Base-by-base conservation (phyloP, 73 alveolate genomes). In the Tetrahymena malaccensis region DNA sequence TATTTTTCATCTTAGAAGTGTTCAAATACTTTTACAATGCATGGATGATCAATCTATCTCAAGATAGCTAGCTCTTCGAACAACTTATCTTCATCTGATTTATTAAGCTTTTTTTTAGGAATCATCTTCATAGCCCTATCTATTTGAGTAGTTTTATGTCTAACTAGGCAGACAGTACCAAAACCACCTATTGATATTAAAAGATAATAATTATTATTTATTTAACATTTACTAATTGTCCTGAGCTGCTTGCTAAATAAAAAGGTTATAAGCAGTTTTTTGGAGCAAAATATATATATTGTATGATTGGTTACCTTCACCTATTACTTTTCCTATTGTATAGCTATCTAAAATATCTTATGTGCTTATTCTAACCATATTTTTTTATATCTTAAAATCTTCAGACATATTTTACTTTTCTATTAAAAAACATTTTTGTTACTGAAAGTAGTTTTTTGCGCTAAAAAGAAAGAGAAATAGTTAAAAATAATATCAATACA, bases 1-100 rank as follows among this genome's bases (percentile, higher is more conserved):
- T 89, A 95, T 89, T 95, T 95, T 44, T 85, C 93, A 95, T 95
- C 97, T 34, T 94, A 94, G 85, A 95, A 95, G 37, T 85, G 93
- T 22, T 95, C 97, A 19, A 95, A 57, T 27, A 95, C 94, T 93
- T 89, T 95, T 0, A 95, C 97, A 10, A 95, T 95, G 21, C 94
- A 85, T 85, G 97, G 97, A 12, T 95, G 97, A 37, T 95, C 97
- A 34, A 95, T 55, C 10, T 89, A 43, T 56, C 85, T 95, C 40
- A 95, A 38, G 17, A 95, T 95, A 35, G 93, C 97, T 43, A 94
- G 70, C 44, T 95, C 97, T 89, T 95, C 97, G 25, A 95, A 95
- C 34, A 95, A 56, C 85, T 95, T 95, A 58, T 89, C 97, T 16
- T 95, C 97, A 34, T 93, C 84, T 85, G 83, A 33, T 43, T 85